Evolutionary conservation across 2,329 filamentous ascomycete species (phyloP), one percentile per base, ranked within the genome.

Genomic region (Neoascochyta sp.): DNA sequence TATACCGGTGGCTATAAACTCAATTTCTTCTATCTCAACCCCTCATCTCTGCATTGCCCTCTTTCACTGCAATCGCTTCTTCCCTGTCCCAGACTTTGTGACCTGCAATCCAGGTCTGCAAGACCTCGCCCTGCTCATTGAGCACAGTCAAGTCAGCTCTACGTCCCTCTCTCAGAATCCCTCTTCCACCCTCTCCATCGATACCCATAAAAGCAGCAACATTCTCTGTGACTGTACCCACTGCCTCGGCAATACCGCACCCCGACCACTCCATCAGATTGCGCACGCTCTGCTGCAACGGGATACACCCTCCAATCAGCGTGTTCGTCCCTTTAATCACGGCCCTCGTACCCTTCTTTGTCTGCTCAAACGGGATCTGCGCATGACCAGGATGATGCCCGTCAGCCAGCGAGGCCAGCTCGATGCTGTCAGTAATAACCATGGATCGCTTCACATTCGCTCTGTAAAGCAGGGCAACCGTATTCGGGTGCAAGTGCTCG

Each of bases 291-390:
- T 74, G 62, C 32, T 73, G 66, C 32, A 78, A 45, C 3, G 63
- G 61, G 17, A 71, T 70, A 41, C 71, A 74, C 1, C 71, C 71
- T 0, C 73, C 74, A 15, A 76, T 69, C 30, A 76, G 48, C 7
- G 73, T 77, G 8, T 75, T 65, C 0, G 71, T 75, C 3, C 68
- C 69, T 9, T 68, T 65, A 24, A 75, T 74, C 0, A 68, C 70
- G 0, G 72, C 73, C 27, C 62, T 55, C 15, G 67, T 68, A 0
- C 71, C 71, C 3, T 43, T 38, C 44, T 76, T 76, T 4, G 62
- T 61, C 44, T 76, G 74, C 16, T 64, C 51, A 19, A 62, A 61
- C 1, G 69, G 63, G 12, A 76, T 74, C 42, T 76, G 73, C 2
- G 68, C 57, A 39, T 76, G 69, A 0, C 70, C 70, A 0, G 70